A percentile compares a stretch with the other conserved stretches of the same genome.
These are phyloP conservation scores for Candida lessepsii DNA, from an alignment of 805 yeast species.

Conservation along the genomic window DNA sequence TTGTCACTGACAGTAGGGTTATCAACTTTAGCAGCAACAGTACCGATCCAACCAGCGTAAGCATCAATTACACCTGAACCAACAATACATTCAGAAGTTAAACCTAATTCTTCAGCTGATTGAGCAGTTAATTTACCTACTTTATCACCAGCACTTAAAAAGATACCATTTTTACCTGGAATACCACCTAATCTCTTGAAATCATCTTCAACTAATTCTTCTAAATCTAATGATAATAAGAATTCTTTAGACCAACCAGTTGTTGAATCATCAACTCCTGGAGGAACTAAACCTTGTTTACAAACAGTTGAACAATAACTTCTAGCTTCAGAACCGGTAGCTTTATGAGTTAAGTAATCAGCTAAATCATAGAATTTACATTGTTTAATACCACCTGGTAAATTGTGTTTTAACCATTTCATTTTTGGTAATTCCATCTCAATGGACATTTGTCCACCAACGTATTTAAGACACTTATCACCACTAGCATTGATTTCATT, in stretches of 20 bases:
- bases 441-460: slow-evolving; percentile 96
- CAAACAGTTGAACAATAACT: slow-evolving; percentile 90
- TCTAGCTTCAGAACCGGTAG: slow-evolving; percentile 84
- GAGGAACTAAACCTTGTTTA: slow-evolving; percentile 92
- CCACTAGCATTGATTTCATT: slow-evolving; percentile 74
- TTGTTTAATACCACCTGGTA: slow-evolving; percentile 56
- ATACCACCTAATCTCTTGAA: slow-evolving; percentile 83
- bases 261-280: slow-evolving; percentile 81
- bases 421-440: slow-evolving; percentile 98
- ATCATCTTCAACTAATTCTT: slow-evolving; percentile 74
- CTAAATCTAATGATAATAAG: slow-evolving; percentile 62
- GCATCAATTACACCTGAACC: slow-evolving; percentile 98
- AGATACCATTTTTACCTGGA: slow-evolving; percentile 67
- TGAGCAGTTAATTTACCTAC: slow-evolving; percentile 67
- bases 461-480: slow-evolving; percentile 80
- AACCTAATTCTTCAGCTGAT: slow-evolving; percentile 82
- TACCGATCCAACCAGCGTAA: slow-evolving; percentile 98
- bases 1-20: slow-evolving; percentile 51
- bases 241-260: slow-evolving; percentile 92
- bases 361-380: slow-evolving; percentile 91
- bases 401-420: slow-evolving; percentile 88
- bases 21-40: slow-evolving; percentile 88
- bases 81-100: slow-evolving; percentile 75
- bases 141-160: slow-evolving; percentile 83
- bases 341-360: slow-evolving; percentile 87